Percentiles rank a stretch among this genome's conserved stretches.
Conservation (phyloP, 306 rosid species). For the Glycine tomentella region DNA sequence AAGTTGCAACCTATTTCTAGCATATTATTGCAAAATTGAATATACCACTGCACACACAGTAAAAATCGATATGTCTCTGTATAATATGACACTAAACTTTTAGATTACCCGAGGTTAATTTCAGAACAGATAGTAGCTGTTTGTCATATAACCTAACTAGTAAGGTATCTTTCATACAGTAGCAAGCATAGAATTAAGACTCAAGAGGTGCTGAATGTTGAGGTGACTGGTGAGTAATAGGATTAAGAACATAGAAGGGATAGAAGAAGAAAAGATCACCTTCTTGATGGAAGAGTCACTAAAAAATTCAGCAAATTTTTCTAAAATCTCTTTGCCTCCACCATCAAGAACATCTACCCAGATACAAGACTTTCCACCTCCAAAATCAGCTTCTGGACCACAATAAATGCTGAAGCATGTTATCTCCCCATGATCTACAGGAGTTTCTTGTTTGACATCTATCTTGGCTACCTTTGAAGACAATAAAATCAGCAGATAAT, state of each 20-base stretch:
- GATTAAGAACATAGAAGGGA: constrained; percentile 30
- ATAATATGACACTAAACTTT: background rate
- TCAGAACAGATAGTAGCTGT: constrained; percentile 20
- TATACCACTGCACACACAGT: constrained; percentile 7
- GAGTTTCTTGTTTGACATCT: constrained; percentile 89
- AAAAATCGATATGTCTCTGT: background rate
- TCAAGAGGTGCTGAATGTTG: constrained; percentile 7
- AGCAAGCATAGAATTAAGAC: constrained; percentile 26
- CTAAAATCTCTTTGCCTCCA: constrained; percentile 79
- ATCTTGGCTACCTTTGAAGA: constrained; percentile 82
- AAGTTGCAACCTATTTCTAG: background rate
- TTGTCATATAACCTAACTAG: background rate
- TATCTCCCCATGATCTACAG: constrained; percentile 95
- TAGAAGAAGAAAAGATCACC: constrained; percentile 60
- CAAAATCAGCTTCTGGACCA: constrained; percentile 88
- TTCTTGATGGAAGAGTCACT: constrained; percentile 78
- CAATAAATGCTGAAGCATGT: constrained; percentile 92
- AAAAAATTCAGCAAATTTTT: constrained; percentile 79
- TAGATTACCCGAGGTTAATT: constrained; percentile 1
- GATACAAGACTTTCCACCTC: constrained; percentile 87
- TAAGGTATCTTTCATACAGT: constrained; percentile 15
- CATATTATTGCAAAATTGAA: background rate
- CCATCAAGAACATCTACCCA: constrained; percentile 99
- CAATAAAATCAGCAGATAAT: constrained; percentile 48
- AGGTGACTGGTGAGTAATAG: constrained; percentile 11